These are phyloP conservation scores for Phalaenopsis hybrid DNA, from an alignment of 116 monocot genomes.

Conservation along the genomic window DNA sequence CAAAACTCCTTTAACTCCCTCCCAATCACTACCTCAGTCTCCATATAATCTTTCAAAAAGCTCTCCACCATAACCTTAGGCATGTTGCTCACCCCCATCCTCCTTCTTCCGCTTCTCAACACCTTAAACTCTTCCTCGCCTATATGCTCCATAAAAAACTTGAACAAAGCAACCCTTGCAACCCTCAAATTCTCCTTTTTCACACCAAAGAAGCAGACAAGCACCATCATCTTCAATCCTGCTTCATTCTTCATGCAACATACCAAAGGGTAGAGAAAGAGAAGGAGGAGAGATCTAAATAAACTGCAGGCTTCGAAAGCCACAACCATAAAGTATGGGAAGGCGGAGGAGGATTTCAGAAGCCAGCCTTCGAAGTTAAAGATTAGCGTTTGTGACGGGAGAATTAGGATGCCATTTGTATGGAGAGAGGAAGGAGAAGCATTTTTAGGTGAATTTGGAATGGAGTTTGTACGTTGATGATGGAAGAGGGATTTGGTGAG, in stretches of 20 bases:
- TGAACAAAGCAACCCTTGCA: constrained; percentile 45
- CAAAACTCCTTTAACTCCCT: constrained; percentile 44
- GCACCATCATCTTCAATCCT: constrained; percentile 29
- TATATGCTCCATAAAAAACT: constrained; percentile 47
- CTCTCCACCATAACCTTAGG: constrained; percentile 74
- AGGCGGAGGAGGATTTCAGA: constrained; percentile 29
- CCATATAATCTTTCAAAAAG: constrained; percentile 60
- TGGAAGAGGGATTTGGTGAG: not conserved
- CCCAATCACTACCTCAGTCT: constrained; percentile 51
- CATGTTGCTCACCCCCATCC: constrained; percentile 42
- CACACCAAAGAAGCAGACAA: constrained; percentile 41
- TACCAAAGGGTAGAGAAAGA: constrained; percentile 41
- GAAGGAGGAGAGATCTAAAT: constrained; percentile 50
- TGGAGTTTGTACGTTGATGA: not conserved
- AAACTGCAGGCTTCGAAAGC: constrained; percentile 55
- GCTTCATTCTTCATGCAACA: constrained; percentile 19
- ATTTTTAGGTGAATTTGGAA: not conserved
- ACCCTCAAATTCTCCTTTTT: constrained; percentile 25
- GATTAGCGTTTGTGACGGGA: constrained; percentile 17
- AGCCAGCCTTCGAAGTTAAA: constrained; percentile 48
- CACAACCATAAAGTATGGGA: constrained; percentile 77
- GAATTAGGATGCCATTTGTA: not conserved
- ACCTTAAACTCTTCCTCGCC: constrained; percentile 52
- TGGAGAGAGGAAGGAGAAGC: not conserved
- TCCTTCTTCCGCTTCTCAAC: constrained; percentile 20